Conservation (phyloP, 352 stramenopile species). For the Plasmopara viticola region DNA sequence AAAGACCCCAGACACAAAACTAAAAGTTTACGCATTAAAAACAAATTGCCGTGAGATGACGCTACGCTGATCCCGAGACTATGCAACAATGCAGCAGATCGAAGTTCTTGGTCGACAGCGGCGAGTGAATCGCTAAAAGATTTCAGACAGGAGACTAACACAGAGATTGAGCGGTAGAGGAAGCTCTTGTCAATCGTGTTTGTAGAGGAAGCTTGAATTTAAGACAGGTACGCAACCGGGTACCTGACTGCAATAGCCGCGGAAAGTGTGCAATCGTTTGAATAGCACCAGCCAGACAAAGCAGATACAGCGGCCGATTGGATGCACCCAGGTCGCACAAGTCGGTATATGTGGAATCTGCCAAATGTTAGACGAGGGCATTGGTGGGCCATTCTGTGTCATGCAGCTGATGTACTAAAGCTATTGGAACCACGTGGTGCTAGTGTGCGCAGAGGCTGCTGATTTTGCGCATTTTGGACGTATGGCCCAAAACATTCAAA, state of each 20-base stretch:
- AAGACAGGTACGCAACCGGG: constrained; percentile 30
- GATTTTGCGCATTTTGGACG: constrained; percentile 63
- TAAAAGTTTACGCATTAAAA: constrained; percentile 19
- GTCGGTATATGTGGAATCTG: constrained; percentile 54
- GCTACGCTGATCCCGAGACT: constrained; percentile 11
- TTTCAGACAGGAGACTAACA: constrained; percentile 30
- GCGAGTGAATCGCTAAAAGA: constrained; percentile 28
- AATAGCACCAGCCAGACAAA: constrained; percentile 47
- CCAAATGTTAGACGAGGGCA: constrained; percentile 48
- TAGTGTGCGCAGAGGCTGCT: constrained; percentile 46
- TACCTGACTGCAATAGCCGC: constrained; percentile 26
- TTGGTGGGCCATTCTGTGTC: constrained; percentile 53
- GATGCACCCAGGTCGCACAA: constrained; percentile 40
- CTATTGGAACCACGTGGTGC: constrained; percentile 38
- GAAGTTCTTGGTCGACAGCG: constrained; percentile 18
- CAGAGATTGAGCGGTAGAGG: constrained; percentile 32
- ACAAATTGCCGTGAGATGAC: constrained; percentile 12
- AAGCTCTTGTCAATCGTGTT: constrained; percentile 23
- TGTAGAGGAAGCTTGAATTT: constrained; percentile 28
- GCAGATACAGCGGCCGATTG: constrained; percentile 33
- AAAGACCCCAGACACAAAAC: constrained; percentile 18
- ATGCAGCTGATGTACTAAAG: constrained; percentile 67
- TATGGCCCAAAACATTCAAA: constrained; percentile 24
- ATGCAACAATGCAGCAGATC: constrained; percentile 13
- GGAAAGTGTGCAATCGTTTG: constrained; percentile 30